These are phyloP conservation scores for Brassica rapa DNA, from an alignment of 345 rosid species.

Conservation along the genomic window DNA sequence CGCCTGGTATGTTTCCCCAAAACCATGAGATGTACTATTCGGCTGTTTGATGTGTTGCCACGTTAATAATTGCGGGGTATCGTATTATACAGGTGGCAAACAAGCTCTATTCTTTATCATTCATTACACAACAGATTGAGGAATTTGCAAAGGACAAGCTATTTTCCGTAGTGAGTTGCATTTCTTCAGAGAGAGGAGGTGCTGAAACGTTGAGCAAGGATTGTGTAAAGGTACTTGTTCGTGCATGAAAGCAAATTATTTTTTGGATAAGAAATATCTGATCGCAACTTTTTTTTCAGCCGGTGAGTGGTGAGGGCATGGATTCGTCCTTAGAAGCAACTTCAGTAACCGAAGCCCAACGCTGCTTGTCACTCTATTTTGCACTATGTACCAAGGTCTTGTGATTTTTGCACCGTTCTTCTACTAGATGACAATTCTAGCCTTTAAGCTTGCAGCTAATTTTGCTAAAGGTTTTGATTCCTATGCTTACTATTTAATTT, in stretches of 20 bases:
- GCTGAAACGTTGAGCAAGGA: constrained; percentile 50
- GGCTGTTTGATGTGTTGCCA: constrained; percentile 5
- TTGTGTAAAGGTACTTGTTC: constrained; percentile 55
- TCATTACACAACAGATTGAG: constrained; percentile 80
- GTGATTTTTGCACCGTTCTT: constrained; percentile 15
- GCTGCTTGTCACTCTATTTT: constrained; percentile 88
- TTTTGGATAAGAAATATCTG: constrained; percentile 14
- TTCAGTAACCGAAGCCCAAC: constrained; percentile 73
- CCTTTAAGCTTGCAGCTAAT: constrained; percentile 10
- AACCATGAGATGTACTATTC: constrained; percentile 14
- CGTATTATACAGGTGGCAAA: constrained; percentile 78
- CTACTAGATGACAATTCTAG: constrained; percentile 8
- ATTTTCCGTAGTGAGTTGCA: constrained; percentile 53
- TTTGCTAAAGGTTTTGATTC: constrained; percentile 10
- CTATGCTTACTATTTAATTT: constrained; percentile 39
- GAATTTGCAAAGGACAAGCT: constrained; percentile 75
- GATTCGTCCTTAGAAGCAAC: constrained; percentile 50
- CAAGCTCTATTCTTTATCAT: constrained; percentile 79
- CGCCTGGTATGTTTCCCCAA: constrained; percentile 66
- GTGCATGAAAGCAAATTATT: neutral
- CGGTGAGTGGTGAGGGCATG: constrained; percentile 43
- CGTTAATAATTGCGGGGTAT: constrained; percentile 10
- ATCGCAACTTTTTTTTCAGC: constrained; percentile 23
- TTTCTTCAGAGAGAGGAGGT: constrained; percentile 46
- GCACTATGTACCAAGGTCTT: constrained; percentile 96